Percentiles rank a stretch among this genome's conserved stretches.
These are phyloP conservation scores for Fusarium domesticum DNA, from an alignment of 2,329 filamentous ascomycete species.

Conservation along the genomic window DNA sequence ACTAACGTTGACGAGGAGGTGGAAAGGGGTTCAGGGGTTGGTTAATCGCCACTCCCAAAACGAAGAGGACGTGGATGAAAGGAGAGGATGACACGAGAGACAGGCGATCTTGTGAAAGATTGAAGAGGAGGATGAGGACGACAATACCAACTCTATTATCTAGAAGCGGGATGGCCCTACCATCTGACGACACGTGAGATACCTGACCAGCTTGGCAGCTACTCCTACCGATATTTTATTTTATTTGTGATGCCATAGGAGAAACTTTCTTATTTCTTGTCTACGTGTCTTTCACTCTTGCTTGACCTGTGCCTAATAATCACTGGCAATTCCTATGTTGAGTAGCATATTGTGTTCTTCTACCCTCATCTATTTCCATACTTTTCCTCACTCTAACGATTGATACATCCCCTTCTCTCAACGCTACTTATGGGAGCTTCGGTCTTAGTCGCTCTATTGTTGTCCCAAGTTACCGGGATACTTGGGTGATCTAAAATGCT, in stretches of 20 bases:
- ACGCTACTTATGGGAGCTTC: too few species aligned
- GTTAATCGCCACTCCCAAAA: slow-evolving; percentile 14
- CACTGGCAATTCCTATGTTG: too few species aligned
- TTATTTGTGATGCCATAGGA: slow-evolving; percentile 18
- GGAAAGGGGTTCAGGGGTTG: slow-evolving; percentile 2
- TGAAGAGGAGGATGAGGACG: slow-evolving; percentile 14
- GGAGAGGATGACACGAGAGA: slow-evolving; percentile 1
- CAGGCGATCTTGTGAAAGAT: slow-evolving; percentile 8
- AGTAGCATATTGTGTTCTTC: too few species aligned
- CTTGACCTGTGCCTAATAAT: too few species aligned
- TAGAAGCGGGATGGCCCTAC: slow-evolving; percentile 9
- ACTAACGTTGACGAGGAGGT: slow-evolving; percentile 7
- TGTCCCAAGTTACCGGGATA: too few species aligned
- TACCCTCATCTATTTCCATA: too few species aligned
- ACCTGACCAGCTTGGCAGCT: slow-evolving; percentile 8
- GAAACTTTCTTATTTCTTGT: too few species aligned
- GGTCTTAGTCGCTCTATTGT: too few species aligned
- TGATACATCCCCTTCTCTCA: too few species aligned
- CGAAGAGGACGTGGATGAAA: slow-evolving; percentile 1
- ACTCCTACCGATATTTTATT: slow-evolving; percentile 15
- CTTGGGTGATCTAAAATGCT: too few species aligned
- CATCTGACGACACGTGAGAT: slow-evolving; percentile 16
- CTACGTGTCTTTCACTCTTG: neutral
- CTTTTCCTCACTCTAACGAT: too few species aligned
- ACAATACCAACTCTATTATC: slow-evolving; percentile 8